Evolutionary conservation across 768 basidiomycete species (phyloP), one percentile per base, ranked within the genome.

Genomic region (Rhodotorula graminis): DNA sequence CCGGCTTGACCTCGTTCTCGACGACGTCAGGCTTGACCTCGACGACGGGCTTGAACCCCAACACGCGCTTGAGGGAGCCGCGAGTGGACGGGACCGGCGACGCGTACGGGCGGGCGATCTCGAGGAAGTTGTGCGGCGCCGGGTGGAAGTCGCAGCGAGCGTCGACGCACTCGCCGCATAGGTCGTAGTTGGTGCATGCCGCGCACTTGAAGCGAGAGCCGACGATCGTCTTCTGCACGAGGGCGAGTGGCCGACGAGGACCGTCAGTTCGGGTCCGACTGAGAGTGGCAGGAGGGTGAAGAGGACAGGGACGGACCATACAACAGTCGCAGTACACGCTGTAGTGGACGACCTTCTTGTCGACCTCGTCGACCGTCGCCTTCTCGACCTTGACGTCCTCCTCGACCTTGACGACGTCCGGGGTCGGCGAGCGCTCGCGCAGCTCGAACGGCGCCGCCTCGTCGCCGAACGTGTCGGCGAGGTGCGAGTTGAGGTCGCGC

Each of bases 141-240:
- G 64, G 46, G 68, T 76, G 74, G 63, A 70, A 67, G 12, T 21
- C 2, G 25, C n/a, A 44, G 58, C 67, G 64, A 23, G 27, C 18
- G 53, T 71, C 74, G 61, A 75, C 16, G 65, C 74, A 75, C 18
- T 40, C 37, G 23, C 46, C 63, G 71, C 68, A 72, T 12, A 69
- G 53, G 53, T 75, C 74, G 65, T 67, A 72, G 68, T 75, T 75
- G 18, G 50, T 31, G 71, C 74, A 75, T 3, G 12, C n/a, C 5
- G 3, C 1, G 65, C 91, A 93, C 80, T 92, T 93, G 81, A 90
- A 88, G 61, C 92, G 84, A 69, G 86, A 77, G 18, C 91, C 92
- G 67, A 85, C 82, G 50, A 92, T 83, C 11, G 81, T 84, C 31
- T 81, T 76, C 60, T 61, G 60, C 40, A 23, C 5, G 42, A 7